Evolutionary conservation across 2,329 filamentous ascomycete species (phyloP).

Genomic region (Microdochium paspali): DNA sequence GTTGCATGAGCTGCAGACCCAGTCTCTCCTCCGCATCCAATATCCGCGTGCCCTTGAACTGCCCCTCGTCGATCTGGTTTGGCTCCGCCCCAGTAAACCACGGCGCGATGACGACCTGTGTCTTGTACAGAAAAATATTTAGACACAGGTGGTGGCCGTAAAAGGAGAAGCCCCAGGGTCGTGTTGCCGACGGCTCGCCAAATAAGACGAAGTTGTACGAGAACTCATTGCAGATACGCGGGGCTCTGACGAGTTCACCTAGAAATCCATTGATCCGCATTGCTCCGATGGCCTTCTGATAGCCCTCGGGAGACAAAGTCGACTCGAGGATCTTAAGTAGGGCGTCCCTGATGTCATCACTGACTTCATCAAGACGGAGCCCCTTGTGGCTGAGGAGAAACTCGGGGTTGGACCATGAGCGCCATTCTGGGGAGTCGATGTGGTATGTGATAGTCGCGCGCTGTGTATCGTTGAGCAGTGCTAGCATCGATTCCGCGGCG

Average conservation of each 20-base stretch:
- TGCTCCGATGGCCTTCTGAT: conserved; percentile 56
- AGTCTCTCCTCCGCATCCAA: conserved; percentile 54
- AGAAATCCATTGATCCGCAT: conserved; percentile 72
- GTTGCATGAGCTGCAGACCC: conserved; percentile 63
- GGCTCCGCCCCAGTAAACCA: conserved; percentile 78
- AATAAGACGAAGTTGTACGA: conserved; percentile 72
- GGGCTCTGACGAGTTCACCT: conserved; percentile 54
- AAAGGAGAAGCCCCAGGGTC: conserved; percentile 63
- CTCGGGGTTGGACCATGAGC: conserved; percentile 63
- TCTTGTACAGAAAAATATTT: conserved; percentile 55
- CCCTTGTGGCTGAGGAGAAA: conserved; percentile 62
- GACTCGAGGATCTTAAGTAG: conserved; percentile 45
- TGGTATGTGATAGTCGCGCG: conserved; percentile 29
- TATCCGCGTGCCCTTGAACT: conserved; percentile 54
- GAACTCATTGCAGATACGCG: conserved; percentile 60
- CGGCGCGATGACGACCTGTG: conserved; percentile 60
- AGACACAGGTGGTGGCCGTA: conserved; percentile 76
- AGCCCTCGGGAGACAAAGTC: conserved; percentile 60
- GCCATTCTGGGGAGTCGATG: conserved; percentile 63
- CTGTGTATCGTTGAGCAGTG: conserved; percentile 27
- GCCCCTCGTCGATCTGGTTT: conserved; percentile 60
- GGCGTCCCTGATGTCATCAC: too few relatives aligned
- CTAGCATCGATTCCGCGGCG: conserved; percentile 36
- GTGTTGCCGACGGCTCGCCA: conserved; percentile 35
- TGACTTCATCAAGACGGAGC: conserved; percentile 57